These are phyloP conservation scores for Phytophthora pinifolia DNA, from an alignment of 352 stramenopile species.

Conservation along the genomic window DNA sequence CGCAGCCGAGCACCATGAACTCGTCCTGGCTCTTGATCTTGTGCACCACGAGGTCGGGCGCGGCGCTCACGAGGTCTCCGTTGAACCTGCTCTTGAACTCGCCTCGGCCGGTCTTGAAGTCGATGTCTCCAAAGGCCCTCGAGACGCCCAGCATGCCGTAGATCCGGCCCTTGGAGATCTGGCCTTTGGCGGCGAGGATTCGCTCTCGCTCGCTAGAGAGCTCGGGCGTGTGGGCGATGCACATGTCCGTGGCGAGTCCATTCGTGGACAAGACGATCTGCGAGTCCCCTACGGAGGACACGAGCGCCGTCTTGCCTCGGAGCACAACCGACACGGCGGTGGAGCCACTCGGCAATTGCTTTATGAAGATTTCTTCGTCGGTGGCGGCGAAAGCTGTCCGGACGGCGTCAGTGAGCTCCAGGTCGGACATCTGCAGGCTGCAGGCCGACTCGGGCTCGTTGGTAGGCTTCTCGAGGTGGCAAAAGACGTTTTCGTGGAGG, in stretches of 20 bases:
- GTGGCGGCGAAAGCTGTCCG: conserved; percentile 53
- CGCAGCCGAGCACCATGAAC: conserved; percentile 82
- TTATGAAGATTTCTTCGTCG: conserved; percentile 74
- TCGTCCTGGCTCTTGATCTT: conserved; percentile 60
- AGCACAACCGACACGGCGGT: conserved; percentile 69
- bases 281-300: conserved; percentile 81
- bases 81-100: conserved; percentile 84
- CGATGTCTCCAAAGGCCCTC: conserved; percentile 81
- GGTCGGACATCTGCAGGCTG: conserved; percentile 18
- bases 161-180: conserved; percentile 82
- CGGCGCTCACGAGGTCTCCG: conserved; percentile 74
- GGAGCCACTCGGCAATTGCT: conserved; percentile 72
- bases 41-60: conserved; percentile 64
- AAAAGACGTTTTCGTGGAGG: conserved; percentile 63
- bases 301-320: conserved; percentile 45
- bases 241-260: conserved; percentile 58
- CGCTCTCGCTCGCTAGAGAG: conserved; percentile 69
- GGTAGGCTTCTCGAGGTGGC: conserved; percentile 32
- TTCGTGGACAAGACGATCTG: conserved; percentile 73
- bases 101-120: conserved; percentile 84
- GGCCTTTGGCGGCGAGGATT: conserved; percentile 81
- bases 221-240: conserved; percentile 67
- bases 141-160: conserved; percentile 85
- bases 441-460: conserved; percentile 32
- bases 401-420: conserved; percentile 35